Conservation (phyloP, 2,329 filamentous ascomycete genomes). For the Elsinoe perseae region DNA sequence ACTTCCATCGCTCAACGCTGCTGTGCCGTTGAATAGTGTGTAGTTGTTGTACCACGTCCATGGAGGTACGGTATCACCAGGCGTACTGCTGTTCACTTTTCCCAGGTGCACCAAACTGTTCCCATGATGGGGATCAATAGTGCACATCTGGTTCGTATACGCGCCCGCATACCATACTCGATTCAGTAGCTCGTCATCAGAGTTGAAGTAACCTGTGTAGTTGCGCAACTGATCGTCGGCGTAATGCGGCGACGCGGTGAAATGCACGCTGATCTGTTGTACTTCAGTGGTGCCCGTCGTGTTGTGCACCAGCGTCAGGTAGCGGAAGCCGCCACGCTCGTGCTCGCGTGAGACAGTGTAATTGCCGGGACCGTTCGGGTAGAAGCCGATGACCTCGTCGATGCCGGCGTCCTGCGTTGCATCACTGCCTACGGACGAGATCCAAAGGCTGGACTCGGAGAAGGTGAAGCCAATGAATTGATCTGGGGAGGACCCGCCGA, state of each 20-base stretch:
- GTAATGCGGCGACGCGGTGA: slow-evolving; percentile 39
- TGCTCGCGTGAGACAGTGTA: slow-evolving; percentile 38
- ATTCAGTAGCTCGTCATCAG: slow-evolving; percentile 37
- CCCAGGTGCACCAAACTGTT: slow-evolving; percentile 32
- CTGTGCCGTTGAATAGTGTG: slow-evolving; percentile 35
- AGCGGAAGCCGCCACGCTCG: slow-evolving; percentile 40
- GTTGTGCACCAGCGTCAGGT: slow-evolving; percentile 40
- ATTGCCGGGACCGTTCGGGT: slow-evolving; percentile 31
- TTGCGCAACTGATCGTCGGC: slow-evolving; percentile 31
- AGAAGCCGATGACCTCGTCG: slow-evolving; percentile 45
- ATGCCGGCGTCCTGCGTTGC: slow-evolving; percentile 40
- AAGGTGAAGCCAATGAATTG: slow-evolving; percentile 39
- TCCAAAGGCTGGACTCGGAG: slow-evolving; percentile 41
- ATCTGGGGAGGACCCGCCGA: slow-evolving; percentile 29
- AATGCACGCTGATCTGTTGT: slow-evolving; percentile 33
- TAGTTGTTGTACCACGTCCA: slow-evolving; percentile 37
- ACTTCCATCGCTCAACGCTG: slow-evolving; percentile 44
- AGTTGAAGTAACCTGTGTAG: slow-evolving; percentile 38
- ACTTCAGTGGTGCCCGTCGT: slow-evolving; percentile 36
- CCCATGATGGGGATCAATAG: slow-evolving; percentile 30
- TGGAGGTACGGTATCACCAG: slow-evolving; percentile 24
- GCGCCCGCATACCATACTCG: slow-evolving; percentile 38
- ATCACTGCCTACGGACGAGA: slow-evolving; percentile 40
- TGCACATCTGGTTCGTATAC: slow-evolving; percentile 31
- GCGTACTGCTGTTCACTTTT: slow-evolving; percentile 27